These are phyloP conservation scores for Lavandula angustifolia DNA, from an alignment of 257 asterid species.

Conservation along the genomic window DNA sequence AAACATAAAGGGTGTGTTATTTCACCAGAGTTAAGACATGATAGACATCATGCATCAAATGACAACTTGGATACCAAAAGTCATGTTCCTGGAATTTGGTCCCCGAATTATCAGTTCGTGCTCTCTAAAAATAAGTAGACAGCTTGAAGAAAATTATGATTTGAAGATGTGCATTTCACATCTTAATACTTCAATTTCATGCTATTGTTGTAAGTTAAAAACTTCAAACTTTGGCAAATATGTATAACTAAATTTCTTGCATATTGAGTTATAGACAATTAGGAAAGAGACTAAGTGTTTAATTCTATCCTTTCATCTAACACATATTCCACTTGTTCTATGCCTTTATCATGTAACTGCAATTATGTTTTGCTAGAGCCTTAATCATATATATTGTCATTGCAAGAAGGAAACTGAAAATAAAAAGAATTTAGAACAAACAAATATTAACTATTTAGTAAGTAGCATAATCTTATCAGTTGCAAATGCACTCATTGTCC, in stretches of 20 bases:
- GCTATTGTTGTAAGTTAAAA: not conserved
- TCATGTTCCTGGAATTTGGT: not conserved
- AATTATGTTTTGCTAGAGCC: slow-evolving; percentile 8
- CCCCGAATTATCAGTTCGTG: not conserved
- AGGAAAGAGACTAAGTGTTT: not conserved
- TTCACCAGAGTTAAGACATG: not conserved
- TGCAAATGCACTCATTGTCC: not conserved
- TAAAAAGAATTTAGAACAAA: not conserved
- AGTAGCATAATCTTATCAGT: not conserved
- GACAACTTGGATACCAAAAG: not conserved
- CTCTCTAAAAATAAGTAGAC: not conserved
- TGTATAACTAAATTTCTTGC: not conserved
- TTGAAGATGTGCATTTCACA: not conserved
- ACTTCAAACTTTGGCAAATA: not conserved
- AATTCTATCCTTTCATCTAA: slow-evolving; percentile 6
- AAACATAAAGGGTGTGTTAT: not conserved
- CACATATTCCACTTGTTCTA: not conserved
- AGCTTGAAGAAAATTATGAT: not conserved
- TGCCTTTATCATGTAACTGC: not conserved
- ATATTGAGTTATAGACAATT: not conserved
- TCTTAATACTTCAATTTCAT: not conserved
- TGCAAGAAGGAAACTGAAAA: not conserved
- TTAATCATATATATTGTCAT: not conserved
- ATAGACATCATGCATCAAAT: not conserved
- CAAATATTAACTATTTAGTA: not conserved